Conservation (phyloP, 108 stramenopile genomes). For the Skeletonema potamos region DNA sequence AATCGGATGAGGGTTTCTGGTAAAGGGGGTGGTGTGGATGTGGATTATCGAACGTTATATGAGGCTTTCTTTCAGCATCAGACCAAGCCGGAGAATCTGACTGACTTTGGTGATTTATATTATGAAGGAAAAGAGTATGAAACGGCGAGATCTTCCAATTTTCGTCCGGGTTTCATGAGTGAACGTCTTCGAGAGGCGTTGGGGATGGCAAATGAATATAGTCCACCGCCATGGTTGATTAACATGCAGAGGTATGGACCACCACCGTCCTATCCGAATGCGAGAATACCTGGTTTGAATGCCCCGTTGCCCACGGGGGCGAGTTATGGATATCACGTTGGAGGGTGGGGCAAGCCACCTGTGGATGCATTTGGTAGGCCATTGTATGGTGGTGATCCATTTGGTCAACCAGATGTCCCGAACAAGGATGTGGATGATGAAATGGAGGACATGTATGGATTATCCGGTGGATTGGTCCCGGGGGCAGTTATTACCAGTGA, state of each 20-base stretch:
- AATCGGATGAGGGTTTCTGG: conserved; percentile 90
- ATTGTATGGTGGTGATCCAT: conserved; percentile 91
- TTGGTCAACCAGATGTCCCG: conserved; percentile 54
- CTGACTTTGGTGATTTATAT: conserved; percentile 91
- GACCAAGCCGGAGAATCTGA: conserved; percentile 88
- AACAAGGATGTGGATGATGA: conserved; percentile 32
- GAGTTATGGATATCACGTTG: conserved; percentile 95
- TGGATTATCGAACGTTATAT: conserved; percentile 95
- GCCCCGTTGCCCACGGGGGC: conserved; percentile 92
- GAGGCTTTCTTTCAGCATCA: conserved; percentile 99
- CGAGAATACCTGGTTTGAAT: conserved; percentile 95
- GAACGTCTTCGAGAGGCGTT: conserved; percentile 81
- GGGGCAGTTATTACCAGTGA: conserved; percentile 65
- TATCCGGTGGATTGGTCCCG: conserved; percentile 28
- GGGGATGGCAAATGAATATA: conserved; percentile 75
- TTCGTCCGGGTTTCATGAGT: conserved; percentile 66
- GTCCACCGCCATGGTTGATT: conserved; percentile 98
- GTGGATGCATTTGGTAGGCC: conserved; percentile 91
- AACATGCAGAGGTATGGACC: conserved; percentile 99
- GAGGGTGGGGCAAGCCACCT: conserved; percentile 99
- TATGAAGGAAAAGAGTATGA: conserved; percentile 99
- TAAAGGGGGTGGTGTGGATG: conserved; percentile 90
- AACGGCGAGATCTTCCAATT: conserved; percentile 53
- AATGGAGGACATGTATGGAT: conserved; percentile 34
- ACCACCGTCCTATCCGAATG: conserved; percentile 91